Base-by-base conservation (phyloP, 2,329 filamentous ascomycete species). In the Anthostomella pinea region DNA sequence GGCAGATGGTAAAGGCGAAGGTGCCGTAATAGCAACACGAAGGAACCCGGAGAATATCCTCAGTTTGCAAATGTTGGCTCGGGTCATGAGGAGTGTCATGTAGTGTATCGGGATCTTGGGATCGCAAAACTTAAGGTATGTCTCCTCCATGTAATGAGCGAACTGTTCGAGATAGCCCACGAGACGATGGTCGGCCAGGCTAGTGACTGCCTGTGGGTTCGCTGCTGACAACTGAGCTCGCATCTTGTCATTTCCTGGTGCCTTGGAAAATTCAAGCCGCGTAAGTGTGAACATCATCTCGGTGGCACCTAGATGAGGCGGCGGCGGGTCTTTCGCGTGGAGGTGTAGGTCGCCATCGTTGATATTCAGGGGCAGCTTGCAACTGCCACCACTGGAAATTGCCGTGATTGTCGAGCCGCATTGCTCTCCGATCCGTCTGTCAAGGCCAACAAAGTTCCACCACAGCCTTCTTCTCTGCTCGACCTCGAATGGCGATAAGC, bases 391-490 rank as follows among this genome's bases (percentile, higher is more conserved):
- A 22, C 65, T 72, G 1, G 73, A 75, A 17, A 79, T 64, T 1
- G 73, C 75, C 4, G 74, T 79, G 35, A 79, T 71, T 21, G 70
- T 68, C 13, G 72, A 76, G 31, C 76, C 74, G 3, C 77, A 73
- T 58, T 87, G 74, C 56, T 87, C 83, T 38, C 79, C 73, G 23
- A 86, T 74, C 15, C 84, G 79, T 41, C 74, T 70, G 57, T 89
- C 85, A 46, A 86, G 83, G 17, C 78, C 68, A 10, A 83, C 70
- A 11, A 89, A 67, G 20, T 79, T 77, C 83, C 83, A 88, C 83
- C 83, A 87, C 2, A 88, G 64, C 23, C 84, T 72, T 32, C 83
- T 75, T n/a, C 83, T 74, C 60, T 85, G 74, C 60, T 87, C 83
- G 3, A 77, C 73, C 51, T 87, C 82, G 35, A 80, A 85, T 20